Conservation (phyloP, 768 basidiomycete genomes). For the Pholiota molesta region DNA sequence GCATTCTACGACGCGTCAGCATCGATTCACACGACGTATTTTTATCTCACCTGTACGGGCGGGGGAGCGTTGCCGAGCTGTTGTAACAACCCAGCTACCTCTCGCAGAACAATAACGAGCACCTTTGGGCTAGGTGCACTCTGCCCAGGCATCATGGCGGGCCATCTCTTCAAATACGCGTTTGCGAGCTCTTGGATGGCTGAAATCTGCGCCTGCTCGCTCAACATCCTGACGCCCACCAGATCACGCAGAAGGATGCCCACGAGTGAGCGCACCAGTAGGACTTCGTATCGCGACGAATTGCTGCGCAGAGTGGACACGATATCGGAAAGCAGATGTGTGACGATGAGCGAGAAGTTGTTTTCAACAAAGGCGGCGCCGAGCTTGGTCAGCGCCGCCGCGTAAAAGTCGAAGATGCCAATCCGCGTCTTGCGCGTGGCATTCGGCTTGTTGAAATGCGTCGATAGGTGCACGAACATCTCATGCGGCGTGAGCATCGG, state of each 20-base stretch:
- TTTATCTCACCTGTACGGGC: slow-evolving; percentile 68
- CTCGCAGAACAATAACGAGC: slow-evolving; percentile 74
- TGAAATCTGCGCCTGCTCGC: slow-evolving; percentile 91
- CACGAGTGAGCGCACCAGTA: slow-evolving; percentile 73
- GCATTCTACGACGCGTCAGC: slow-evolving; percentile 57
- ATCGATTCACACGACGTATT: slow-evolving; percentile 1
- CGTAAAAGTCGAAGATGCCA: slow-evolving; percentile 89
- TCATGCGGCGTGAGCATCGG: slow-evolving; percentile 61
- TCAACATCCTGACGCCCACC: slow-evolving; percentile 85
- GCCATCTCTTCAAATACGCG: slow-evolving; percentile 88
- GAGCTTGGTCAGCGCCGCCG: slow-evolving; percentile 72
- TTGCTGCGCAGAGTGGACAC: slow-evolving; percentile 60
- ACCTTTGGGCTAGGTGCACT: slow-evolving; percentile 66
- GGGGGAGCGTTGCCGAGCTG: slow-evolving; percentile 93
- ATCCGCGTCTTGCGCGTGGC: slow-evolving; percentile 73
- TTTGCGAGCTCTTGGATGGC: slow-evolving; percentile 88
- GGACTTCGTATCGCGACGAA: slow-evolving; percentile 68
- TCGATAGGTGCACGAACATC: slow-evolving; percentile 58
- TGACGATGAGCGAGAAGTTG: slow-evolving; percentile 79
- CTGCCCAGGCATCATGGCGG: slow-evolving; percentile 89
- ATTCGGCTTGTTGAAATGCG: slow-evolving; percentile 77
- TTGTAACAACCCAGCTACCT: slow-evolving; percentile 83
- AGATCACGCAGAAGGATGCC: slow-evolving; percentile 82
- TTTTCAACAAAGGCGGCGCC: slow-evolving; percentile 79
- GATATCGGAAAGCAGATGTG: slow-evolving; percentile 80